Evolutionary conservation across 148 eudicot species (phyloP).

Genomic region (Limonium bicolor): DNA sequence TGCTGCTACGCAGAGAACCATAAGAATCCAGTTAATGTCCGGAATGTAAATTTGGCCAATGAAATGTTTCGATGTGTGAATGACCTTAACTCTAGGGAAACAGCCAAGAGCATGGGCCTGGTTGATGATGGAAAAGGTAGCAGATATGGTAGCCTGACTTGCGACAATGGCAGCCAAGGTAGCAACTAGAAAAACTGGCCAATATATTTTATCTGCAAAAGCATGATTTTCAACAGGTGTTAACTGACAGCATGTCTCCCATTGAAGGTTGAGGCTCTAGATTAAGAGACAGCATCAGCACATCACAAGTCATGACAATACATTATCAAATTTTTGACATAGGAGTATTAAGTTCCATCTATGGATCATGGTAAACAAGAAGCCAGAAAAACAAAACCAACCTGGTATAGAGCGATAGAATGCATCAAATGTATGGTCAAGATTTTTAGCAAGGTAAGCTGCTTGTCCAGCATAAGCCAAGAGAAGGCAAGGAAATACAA

Average conservation of each 20-base stretch:
- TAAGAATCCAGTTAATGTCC: conserved; percentile 71
- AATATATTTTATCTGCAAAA: conserved; percentile 80
- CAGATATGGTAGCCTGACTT: conserved; percentile 96
- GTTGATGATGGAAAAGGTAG: conserved; percentile 90
- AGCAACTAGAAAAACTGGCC: conserved; percentile 91
- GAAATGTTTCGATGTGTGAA: conserved; percentile 84
- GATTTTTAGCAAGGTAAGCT: conserved; percentile 69
- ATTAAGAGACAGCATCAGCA: too few relatives aligned
- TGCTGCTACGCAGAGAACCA: conserved; percentile 64
- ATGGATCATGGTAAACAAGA: background rate
- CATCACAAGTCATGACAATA: too few relatives aligned
- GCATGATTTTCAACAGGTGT: too few relatives aligned
- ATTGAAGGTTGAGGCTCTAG: too few relatives aligned
- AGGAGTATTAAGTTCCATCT: background rate
- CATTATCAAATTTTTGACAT: too few relatives aligned
- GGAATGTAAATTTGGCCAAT: conserved; percentile 75
- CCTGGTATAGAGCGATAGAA: conserved; percentile 98
- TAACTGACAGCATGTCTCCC: too few relatives aligned
- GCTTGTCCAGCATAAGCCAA: conserved; percentile 96
- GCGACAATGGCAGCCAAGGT: conserved; percentile 93
- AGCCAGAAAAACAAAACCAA: conserved; percentile 16
- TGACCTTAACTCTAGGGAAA: conserved; percentile 93
- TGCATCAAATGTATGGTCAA: conserved; percentile 61
- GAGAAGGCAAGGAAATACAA: conserved; percentile 95
- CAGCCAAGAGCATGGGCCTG: conserved; percentile 93